Evolutionary conservation across 2,329 filamentous ascomycete species (phyloP).

Genomic region (Claviceps lovelessii): DNA sequence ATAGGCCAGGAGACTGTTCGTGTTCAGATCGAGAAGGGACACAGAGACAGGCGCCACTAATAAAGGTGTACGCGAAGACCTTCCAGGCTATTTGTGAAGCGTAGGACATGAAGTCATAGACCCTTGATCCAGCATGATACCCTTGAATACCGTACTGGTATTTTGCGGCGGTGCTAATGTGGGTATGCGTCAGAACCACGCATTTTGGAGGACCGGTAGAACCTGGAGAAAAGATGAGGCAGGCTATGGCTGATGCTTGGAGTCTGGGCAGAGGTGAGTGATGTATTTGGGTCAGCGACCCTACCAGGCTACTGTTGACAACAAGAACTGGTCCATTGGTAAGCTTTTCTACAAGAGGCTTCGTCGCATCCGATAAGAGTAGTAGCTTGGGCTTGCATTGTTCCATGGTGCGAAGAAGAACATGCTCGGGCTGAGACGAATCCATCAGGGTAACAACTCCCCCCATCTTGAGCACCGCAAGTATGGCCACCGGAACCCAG

Average conservation of each 20-base stretch:
- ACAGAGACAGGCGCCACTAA: not conserved
- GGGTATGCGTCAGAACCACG: not conserved
- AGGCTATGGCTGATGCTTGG: not conserved
- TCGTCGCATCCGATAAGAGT: not conserved
- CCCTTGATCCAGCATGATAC: constrained; percentile 2
- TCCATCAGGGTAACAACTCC: constrained; percentile 10
- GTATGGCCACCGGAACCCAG: constrained; percentile 11
- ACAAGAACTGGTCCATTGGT: not conserved
- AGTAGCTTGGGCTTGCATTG: not conserved
- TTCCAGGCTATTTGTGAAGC: not conserved
- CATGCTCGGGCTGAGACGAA: not conserved
- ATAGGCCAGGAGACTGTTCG: not conserved
- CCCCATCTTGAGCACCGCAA: constrained; percentile 15
- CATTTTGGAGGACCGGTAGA: not conserved
- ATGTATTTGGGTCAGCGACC: not conserved
- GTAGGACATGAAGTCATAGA: constrained; percentile 5
- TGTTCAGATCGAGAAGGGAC: not conserved
- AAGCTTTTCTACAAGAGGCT: not conserved
- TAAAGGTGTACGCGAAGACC: not conserved
- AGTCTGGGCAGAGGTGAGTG: not conserved
- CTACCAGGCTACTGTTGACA: not conserved
- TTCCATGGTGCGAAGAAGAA: not conserved
- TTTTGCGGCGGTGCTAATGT: constrained; percentile 1
- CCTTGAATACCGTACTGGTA: constrained; percentile 2
- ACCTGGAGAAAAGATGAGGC: not conserved